Evolutionary conservation across 1,284 basidiomycete species (phyloP), one percentile per base, ranked within the genome.

Genomic region (Lentinula novae-zelandiae): DNA sequence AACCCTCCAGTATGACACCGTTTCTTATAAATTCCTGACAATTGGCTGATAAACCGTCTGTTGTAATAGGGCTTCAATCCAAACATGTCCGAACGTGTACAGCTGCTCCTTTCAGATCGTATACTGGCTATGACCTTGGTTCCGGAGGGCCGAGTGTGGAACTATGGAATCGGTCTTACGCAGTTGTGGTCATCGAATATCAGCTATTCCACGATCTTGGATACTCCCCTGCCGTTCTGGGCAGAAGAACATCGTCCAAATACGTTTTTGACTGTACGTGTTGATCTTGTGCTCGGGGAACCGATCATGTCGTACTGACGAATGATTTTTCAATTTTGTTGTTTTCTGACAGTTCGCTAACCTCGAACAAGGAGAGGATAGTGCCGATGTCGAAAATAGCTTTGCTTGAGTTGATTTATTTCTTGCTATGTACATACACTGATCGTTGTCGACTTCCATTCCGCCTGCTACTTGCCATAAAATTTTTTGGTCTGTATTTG

Each of bases 21-120:
- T 22, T 34, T 52, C 20, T 2, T 1, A 2, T 36, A 44, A 34
- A n/a, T 20, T 34, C 53, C 12, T 36, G 40, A 36, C 59, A 55
- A 68, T 52, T 60, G 72, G 9, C 70, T 60, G 39, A 54, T 46
- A 17, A 10, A 9, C 5, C 0, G 9, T 38, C 12, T 46, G 5
- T 9, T 58, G 33, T 60, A 34, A n/a, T 67, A 86, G 75, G 95
- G 95, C 49, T 99, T 96, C 81, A 98, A 96, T 73, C 91, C 95
- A 31, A 94, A 92, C 67, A 98, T 98, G 96, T 96, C 95, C 2
- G 96, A 97, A 73, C 87, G 94, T 38, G 95, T 97, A 31, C 97
- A 99, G 75, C 80, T 99, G 46, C 79, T 99, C 63, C 80, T 99
- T 20, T 97, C 94, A 22, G 97, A 99, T 73, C 90, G 95, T 64